Base-by-base conservation (phyloP, 139 green algal genomes). In the Picocystis salinarum region DNA sequence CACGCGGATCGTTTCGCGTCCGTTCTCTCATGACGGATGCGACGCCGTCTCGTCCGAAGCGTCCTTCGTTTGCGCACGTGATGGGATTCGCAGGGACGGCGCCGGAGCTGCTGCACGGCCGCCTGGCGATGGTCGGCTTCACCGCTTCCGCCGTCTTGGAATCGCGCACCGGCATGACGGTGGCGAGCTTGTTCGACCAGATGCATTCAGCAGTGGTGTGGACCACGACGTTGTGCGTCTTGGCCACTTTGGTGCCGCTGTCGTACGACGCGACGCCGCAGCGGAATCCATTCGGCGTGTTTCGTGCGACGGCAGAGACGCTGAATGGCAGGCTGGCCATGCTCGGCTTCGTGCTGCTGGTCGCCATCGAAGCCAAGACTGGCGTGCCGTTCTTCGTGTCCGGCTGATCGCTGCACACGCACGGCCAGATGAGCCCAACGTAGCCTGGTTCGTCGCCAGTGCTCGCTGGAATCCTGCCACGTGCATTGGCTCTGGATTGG, bases 301-400 rank as follows among this genome's bases (percentile, higher is more conserved):
- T 44, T 20, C 25, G 10, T 20, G 7, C 36, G 20, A 23, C 10
- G 20, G 36, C 36, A 23, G 36, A 44, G 36, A 44, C 9, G 36
- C 36, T 44, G 36, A 44, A 44, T 20, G 36, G 36, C 9, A 44
- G 36, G 36, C 9, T 44, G 20, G 36, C 36, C 9, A 44, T 44
- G 36, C 36, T 44, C 20, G 36, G 20, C 36, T 44, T 44, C 36
- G 36, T 23, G 20, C 36, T 44, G 9, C 10, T 44, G 7, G 26
- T 44, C 36, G 36, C 36, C 36, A 44, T 44, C 36, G 36, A 44
- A 20, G 36, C 36, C 36, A 44, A 44, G 36, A 28, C 36, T 19
- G 36, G 36, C 36, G 36, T 23, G 20, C 20, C 36, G 20, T 44
- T 44, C 36, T 44, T 44, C 36, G n/a, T n/a, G n/a, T n/a, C n/a